Evolutionary conservation across 495 filamentous ascomycete species (phyloP).

Genomic region (Aspergillus haitiensis): DNA sequence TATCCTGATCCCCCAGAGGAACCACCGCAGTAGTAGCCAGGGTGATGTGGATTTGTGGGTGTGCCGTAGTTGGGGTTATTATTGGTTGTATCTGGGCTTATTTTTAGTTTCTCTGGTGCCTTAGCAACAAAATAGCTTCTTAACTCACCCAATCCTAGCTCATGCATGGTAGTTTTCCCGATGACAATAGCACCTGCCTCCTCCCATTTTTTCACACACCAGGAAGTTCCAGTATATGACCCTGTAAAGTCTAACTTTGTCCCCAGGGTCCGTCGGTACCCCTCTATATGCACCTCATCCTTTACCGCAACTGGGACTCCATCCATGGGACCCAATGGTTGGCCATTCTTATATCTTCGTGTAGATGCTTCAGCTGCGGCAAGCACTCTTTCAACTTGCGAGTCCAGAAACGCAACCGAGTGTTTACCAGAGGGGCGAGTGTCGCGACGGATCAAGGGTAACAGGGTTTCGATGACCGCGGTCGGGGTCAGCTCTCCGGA

Average conservation of each 20-base stretch:
- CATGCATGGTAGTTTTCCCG: conserved; percentile 91
- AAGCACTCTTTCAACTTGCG: conserved; percentile 58
- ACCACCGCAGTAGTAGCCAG: conserved; percentile 80
- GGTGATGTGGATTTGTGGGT: conserved; percentile 79
- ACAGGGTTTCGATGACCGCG: conserved; percentile 65
- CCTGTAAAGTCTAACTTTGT: conserved; percentile 58
- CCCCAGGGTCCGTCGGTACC: conserved; percentile 67
- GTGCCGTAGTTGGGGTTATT: conserved; percentile 82
- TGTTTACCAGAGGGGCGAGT: conserved; percentile 54
- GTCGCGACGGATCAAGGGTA: conserved; percentile 67
- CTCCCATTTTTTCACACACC: conserved; percentile 73
- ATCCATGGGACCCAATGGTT: conserved; percentile 67
- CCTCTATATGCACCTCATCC: conserved; percentile 77
- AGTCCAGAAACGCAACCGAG: conserved; percentile 66
- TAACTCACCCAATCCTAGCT: conserved; percentile 68
- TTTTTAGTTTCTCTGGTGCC: conserved; percentile 73
- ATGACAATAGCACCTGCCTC: conserved; percentile 80
- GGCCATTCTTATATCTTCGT: conserved; percentile 63
- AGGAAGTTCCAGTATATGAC: conserved; percentile 54
- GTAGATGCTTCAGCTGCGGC: conserved; percentile 71
- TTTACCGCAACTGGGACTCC: conserved; percentile 85
- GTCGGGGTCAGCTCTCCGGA: conserved; percentile 68
- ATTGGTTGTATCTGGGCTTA: conserved; percentile 81
- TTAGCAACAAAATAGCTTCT: not conserved
- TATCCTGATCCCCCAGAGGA: conserved; percentile 86